These are phyloP conservation scores for Arabis alpina DNA, from an alignment of 345 rosid genomes.

Conservation along the genomic window DNA sequence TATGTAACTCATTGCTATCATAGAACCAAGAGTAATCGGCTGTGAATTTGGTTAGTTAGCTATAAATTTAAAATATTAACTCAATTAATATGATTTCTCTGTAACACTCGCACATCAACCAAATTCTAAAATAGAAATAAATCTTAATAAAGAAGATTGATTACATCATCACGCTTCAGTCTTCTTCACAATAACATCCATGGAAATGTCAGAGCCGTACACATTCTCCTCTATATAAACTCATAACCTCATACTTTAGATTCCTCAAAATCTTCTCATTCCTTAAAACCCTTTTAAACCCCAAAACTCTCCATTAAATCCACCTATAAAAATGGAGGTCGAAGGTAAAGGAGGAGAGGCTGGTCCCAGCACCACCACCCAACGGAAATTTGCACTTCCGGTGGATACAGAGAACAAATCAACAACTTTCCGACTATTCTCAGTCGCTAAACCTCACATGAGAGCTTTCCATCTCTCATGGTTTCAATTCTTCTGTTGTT, in stretches of 20 bases:
- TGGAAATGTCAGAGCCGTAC: slow-evolving; percentile 29
- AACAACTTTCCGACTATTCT: slow-evolving; percentile 67
- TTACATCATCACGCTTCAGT: slow-evolving; percentile 8
- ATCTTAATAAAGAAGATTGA: background rate
- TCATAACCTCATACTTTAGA: slow-evolving; percentile 18
- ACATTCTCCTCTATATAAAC: slow-evolving; percentile 39
- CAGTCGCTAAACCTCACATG: slow-evolving; percentile 83
- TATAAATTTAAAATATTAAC: no score
- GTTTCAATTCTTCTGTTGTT: slow-evolving; percentile 83
- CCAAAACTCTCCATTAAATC: background rate
- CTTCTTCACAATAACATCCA: slow-evolving; percentile 3
- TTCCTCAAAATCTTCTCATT: slow-evolving; percentile 3
- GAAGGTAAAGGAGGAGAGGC: slow-evolving; percentile 40
- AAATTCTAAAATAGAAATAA: no score
- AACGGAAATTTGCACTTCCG: slow-evolving; percentile 62
- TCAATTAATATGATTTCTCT: no score
- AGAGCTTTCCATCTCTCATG: slow-evolving; percentile 87
- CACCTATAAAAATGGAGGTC: slow-evolving; percentile 29
- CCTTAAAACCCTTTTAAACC: slow-evolving; percentile 1
- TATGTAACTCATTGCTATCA: no score
- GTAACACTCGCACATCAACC: no score
- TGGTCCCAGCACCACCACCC: slow-evolving; percentile 7
- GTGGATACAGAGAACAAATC: slow-evolving; percentile 87
- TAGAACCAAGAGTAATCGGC: no score
- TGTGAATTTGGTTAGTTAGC: no score